phyloP scores from a whole-genome alignment of 2,329 filamentous ascomycete species.

The Colletotrichum sp. region DNA sequence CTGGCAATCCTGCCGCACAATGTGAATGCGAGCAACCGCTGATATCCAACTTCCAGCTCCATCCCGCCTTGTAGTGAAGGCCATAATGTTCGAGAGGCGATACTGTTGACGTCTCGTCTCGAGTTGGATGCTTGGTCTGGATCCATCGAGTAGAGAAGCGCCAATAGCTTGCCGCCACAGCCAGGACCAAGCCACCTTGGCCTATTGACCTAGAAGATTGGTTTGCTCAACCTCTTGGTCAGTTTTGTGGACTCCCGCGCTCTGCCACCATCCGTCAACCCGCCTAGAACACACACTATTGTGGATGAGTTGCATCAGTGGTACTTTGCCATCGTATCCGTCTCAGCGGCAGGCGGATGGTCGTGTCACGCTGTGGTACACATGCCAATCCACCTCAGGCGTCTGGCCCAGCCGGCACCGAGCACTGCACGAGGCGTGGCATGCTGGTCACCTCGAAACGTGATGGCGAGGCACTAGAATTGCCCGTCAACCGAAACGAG shows the following conservation, averaged over 20 bases:
- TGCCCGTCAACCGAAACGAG: not conserved
- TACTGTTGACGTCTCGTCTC: not conserved
- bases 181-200: not conserved
- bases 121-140: not conserved
- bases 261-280: not conserved
- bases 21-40: not conserved
- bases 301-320: not conserved
- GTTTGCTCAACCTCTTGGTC: not conserved
- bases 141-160: not conserved
- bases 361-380: not conserved
- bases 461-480: not conserved
- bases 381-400: not conserved
- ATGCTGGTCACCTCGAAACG: not conserved
- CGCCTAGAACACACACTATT: not conserved
- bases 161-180: not conserved
- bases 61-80: not conserved
- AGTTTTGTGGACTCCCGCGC: not conserved
- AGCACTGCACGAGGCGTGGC: not conserved
- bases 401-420: not conserved
- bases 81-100: not conserved
- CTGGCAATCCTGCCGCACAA: not conserved
- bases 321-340: not conserved
- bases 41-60: not conserved
- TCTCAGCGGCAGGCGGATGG: not conserved
- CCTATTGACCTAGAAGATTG: not conserved